phyloP scores from a whole-genome alignment of 495 filamentous ascomycete genomes.

The Venustampulla echinocandica region DNA sequence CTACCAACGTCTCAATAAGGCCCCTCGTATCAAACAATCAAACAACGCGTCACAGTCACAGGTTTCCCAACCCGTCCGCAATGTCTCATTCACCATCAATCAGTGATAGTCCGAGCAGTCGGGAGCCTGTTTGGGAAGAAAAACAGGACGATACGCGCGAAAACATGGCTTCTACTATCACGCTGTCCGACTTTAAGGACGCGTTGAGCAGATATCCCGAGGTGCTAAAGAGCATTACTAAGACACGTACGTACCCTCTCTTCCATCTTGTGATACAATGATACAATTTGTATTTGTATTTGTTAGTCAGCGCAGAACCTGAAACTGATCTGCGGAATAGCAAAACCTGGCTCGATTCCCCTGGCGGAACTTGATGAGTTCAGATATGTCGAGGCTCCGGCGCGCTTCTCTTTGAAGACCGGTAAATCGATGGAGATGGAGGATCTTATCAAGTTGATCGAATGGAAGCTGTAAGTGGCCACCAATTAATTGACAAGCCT shows the following conservation, averaged over 20 bases:
- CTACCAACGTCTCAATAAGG: too few species aligned
- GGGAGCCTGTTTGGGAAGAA: slow-evolving; percentile 9
- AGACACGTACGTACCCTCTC: slow-evolving; percentile 10
- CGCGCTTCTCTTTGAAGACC: slow-evolving; percentile 27
- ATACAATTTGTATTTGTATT: neutral
- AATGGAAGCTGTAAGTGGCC: slow-evolving; percentile 66
- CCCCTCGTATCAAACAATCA: too few species aligned
- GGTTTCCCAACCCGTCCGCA: too few species aligned
- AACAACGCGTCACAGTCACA: too few species aligned
- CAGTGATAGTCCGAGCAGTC: slow-evolving; percentile 11
- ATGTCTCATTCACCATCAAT: too few species aligned
- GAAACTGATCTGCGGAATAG: slow-evolving; percentile 6
- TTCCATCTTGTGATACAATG: neutral
- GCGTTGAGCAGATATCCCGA: slow-evolving; percentile 18
- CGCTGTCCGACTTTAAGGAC: slow-evolving; percentile 15
- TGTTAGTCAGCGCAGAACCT: too few species aligned
- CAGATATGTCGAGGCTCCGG: slow-evolving; percentile 36
- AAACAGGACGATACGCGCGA: neutral
- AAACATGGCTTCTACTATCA: slow-evolving; percentile 18
- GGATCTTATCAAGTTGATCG: slow-evolving; percentile 47
- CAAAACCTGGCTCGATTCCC: slow-evolving; percentile 18
- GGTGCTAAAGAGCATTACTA: slow-evolving; percentile 10
- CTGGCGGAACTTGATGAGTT: slow-evolving; percentile 40
- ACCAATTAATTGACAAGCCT: too few species aligned
- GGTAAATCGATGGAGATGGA: slow-evolving; percentile 21